Evolutionary conservation across 2,329 filamentous ascomycete genomes (phyloP).

Genomic region (Sordariomycetes sp.): DNA sequence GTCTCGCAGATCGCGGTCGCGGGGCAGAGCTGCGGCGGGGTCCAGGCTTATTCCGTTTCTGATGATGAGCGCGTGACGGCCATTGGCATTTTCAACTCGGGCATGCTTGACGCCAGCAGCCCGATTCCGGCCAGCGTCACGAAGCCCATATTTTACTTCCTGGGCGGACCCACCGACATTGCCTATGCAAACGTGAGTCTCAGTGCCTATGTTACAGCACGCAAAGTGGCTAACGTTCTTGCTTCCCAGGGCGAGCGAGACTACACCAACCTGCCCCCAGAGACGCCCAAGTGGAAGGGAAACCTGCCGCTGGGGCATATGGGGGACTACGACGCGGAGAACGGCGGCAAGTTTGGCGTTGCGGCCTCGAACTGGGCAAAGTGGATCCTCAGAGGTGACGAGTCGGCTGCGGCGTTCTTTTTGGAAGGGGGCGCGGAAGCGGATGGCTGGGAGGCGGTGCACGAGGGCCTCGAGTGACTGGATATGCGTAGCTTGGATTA

Average conservation of each 20-base stretch:
- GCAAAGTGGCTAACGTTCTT: not conserved
- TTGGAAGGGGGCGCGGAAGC: not conserved
- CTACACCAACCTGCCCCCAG: not conserved
- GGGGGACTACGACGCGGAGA: not conserved
- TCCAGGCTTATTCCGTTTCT: not conserved
- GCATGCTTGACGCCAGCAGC: not conserved
- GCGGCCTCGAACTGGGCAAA: not conserved
- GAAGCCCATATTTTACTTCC: not conserved
- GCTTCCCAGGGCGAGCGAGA: not conserved
- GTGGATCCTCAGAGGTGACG: not conserved
- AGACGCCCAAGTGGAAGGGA: not conserved
- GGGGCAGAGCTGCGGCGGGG: not conserved
- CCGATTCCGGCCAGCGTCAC: not conserved
- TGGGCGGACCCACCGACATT: not conserved
- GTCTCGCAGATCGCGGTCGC: not conserved
- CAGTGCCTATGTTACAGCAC: not conserved
- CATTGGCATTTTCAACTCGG: not conserved
- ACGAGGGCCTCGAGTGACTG: not conserved
- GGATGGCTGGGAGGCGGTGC: not conserved
- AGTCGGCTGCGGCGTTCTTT: not conserved
- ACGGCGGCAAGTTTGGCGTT: not conserved
- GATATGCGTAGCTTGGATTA: no score
- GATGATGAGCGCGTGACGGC: not conserved
- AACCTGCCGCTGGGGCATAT: not conserved
- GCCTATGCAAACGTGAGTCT: not conserved